Evolutionary conservation across 2,329 filamentous ascomycete species (phyloP).

Genomic region (Fusarium keratoplasticum): DNA sequence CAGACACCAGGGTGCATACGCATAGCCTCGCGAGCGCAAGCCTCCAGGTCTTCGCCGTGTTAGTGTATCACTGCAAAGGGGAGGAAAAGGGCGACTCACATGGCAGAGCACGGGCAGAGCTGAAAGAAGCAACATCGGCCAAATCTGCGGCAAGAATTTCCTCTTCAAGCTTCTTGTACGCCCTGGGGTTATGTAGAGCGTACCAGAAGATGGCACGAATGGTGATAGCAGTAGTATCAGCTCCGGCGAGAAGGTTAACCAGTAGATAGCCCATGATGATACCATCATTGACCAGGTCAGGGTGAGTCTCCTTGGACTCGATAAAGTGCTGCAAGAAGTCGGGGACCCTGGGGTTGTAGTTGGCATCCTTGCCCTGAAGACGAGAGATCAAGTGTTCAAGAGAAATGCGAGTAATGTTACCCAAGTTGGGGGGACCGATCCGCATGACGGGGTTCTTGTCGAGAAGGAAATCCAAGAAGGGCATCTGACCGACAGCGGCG

Average conservation of each 20-base stretch:
- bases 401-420: constrained; percentile 32
- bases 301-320: constrained; percentile 48
- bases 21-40: constrained; percentile 61
- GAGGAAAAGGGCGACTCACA: constrained; percentile 7
- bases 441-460: constrained; percentile 46
- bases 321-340: constrained; percentile 53
- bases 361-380: constrained; percentile 33
- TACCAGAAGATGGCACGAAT: constrained; percentile 53
- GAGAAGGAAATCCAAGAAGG: constrained; percentile 43
- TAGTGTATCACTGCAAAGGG: background rate
- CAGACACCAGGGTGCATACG: constrained; percentile 60
- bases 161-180: constrained; percentile 37
- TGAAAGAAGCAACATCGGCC: constrained; percentile 20
- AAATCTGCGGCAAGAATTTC: constrained; percentile 24
- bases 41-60: constrained; percentile 48
- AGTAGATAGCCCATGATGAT: constrained; percentile 51
- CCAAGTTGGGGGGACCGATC: constrained; percentile 40
- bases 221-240: constrained; percentile 51
- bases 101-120: constrained; percentile 27
- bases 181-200: constrained; percentile 48
- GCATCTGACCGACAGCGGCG: constrained; percentile 44
- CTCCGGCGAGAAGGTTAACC: constrained; percentile 51
- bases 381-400: constrained; percentile 29
- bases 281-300: constrained; percentile 51
- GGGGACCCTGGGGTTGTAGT: constrained; percentile 32